phyloP scores from a whole-genome alignment of 495 filamentous ascomycete species.

The Letharia lupina region DNA sequence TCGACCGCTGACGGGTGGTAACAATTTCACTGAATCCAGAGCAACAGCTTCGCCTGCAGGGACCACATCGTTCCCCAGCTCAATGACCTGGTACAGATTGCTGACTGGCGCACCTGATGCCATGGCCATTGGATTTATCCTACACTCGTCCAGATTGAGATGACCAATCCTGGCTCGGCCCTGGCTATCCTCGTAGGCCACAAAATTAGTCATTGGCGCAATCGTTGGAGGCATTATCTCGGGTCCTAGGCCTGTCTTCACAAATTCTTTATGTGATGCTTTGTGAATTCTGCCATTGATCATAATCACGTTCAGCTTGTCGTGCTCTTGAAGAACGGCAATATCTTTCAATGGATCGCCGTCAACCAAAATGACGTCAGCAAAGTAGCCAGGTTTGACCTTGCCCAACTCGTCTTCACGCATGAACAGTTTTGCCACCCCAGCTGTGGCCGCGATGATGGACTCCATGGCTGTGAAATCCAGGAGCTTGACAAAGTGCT shows the following conservation, averaged over 20 bases:
- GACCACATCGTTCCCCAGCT: too few relatives aligned
- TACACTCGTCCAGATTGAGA: too few relatives aligned
- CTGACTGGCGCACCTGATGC: too few relatives aligned
- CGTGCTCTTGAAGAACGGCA: neutral
- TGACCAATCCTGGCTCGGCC: too few relatives aligned
- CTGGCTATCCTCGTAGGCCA: too few relatives aligned
- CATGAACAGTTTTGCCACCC: neutral
- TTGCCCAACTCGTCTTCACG: neutral
- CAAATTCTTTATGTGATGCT: too few relatives aligned
- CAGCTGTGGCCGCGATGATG: neutral
- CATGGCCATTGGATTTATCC: too few relatives aligned
- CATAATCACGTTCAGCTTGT: neutral
- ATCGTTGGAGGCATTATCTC: too few relatives aligned
- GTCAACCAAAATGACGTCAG: neutral
- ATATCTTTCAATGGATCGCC: neutral
- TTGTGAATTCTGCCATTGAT: neutral
- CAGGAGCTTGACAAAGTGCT: conserved; percentile 44
- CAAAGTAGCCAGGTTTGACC: neutral
- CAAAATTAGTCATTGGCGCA: too few relatives aligned
- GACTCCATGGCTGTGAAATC: conserved; percentile 14
- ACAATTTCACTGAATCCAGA: neutral
- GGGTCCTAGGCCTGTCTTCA: too few relatives aligned
- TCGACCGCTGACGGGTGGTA: neutral
- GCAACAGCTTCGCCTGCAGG: too few relatives aligned
- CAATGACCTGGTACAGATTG: too few relatives aligned